Conservation (phyloP, 495 filamentous ascomycete species). For the Trichoderma asperelloides region DNA sequence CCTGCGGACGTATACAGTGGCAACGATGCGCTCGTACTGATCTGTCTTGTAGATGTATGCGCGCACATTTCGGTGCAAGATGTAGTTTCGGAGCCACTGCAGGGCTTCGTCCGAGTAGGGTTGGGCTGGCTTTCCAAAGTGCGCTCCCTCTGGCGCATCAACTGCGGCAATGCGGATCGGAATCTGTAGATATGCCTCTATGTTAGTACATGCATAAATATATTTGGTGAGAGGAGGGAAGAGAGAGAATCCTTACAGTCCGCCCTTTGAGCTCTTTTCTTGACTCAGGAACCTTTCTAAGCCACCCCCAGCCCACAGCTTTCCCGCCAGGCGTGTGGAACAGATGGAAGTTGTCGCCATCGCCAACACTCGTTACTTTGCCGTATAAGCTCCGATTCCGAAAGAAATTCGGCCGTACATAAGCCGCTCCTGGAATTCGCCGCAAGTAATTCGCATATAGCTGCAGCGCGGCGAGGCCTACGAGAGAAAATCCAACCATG, state of each 20-base stretch:
- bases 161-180: slow-evolving; percentile 82
- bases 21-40: slow-evolving; percentile 87
- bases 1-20: slow-evolving; percentile 67
- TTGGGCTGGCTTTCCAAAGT: slow-evolving; percentile 84
- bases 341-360: slow-evolving; percentile 88
- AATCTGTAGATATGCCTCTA: slow-evolving; percentile 39
- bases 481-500: slow-evolving; percentile 58
- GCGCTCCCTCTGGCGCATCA: slow-evolving; percentile 85
- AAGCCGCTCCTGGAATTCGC: slow-evolving; percentile 63
- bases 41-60: slow-evolving; percentile 74
- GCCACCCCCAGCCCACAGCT: slow-evolving; percentile 83
- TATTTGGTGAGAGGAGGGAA: background rate
- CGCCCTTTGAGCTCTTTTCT: slow-evolving; percentile 61
- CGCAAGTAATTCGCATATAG: slow-evolving; percentile 69
- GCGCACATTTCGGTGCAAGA: slow-evolving; percentile 66
- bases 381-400: slow-evolving; percentile 69
- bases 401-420: slow-evolving; percentile 62
- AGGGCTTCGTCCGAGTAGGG: slow-evolving; percentile 74
- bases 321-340: slow-evolving; percentile 91
- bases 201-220: background rate
- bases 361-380: slow-evolving; percentile 84
- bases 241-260: slow-evolving; percentile 49
- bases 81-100: slow-evolving; percentile 62
- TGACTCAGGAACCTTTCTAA: slow-evolving; percentile 61
- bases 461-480: slow-evolving; percentile 48